Percentiles rank a stretch among this genome's conserved stretches.
Evolutionary conservation across 768 basidiomycete species (phyloP).

Genomic region (Lentinula edodes): DNA sequence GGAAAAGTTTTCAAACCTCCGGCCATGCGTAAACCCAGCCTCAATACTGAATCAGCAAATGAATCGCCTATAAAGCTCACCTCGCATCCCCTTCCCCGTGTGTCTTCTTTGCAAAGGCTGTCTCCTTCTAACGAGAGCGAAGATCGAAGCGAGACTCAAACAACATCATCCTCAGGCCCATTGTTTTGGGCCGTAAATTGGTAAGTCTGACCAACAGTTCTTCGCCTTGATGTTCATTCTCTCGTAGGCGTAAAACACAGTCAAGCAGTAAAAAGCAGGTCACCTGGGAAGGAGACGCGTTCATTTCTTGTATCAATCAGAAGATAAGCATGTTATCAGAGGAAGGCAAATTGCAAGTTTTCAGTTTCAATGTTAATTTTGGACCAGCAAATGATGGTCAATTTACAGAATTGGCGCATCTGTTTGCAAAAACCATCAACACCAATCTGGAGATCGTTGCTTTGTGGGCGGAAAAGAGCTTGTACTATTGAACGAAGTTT

Average conservation of each 20-base stretch:
- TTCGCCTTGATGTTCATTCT: conserved; percentile 3
- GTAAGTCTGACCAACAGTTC: conserved; percentile 27
- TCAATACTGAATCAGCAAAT: conserved; percentile 22
- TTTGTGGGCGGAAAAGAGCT: conserved; percentile 58
- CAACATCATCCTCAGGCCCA: conserved; percentile 11
- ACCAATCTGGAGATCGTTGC: conserved; percentile 40
- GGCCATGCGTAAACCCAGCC: not conserved
- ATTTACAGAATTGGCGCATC: conserved; percentile 53
- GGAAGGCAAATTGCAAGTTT: conserved; percentile 60
- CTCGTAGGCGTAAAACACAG: conserved; percentile 55
- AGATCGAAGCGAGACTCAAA: not conserved
- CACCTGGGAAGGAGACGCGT: conserved; percentile 82
- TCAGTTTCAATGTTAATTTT: not conserved
- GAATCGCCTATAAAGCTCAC: conserved; percentile 16
- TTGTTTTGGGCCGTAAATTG: conserved; percentile 67
- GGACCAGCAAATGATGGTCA: not conserved
- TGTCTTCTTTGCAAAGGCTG: not conserved
- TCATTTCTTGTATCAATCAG: conserved; percentile 43
- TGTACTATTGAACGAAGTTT: conserved; percentile 48
- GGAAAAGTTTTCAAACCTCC: not conserved
- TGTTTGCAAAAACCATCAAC: conserved; percentile 51
- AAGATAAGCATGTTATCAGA: conserved; percentile 62
- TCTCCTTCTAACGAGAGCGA: not conserved
- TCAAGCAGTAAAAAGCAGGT: conserved; percentile 70
- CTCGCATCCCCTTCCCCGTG: not conserved